Evolutionary conservation across 2,329 filamentous ascomycete species (phyloP), one percentile per base, ranked within the genome.

Genomic region (Epichloe aotearoae): DNA sequence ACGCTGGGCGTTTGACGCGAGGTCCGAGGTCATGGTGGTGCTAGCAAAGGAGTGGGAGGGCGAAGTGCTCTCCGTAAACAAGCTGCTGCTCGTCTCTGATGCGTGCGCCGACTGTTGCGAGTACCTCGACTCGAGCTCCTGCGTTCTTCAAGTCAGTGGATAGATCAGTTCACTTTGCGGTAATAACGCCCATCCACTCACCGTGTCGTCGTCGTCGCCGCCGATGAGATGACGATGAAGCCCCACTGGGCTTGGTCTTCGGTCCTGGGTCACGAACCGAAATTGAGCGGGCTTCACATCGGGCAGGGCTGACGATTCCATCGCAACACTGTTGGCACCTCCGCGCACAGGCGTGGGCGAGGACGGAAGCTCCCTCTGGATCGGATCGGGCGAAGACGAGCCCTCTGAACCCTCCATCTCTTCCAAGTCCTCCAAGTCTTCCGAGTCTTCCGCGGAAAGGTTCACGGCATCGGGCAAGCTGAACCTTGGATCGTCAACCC

Each of bases 401-500:
- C 41, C 14, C 4, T 36, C 50, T 4, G 37, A 46, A 14, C 37
- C 11, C 2, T 30, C 50, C 5, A 14, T 10, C 11, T 48, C 47
- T 19, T 46, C 47, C 12, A 47, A 33, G 33, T 30, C 1, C 8
- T 30, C 26, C 26, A 33, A 17, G 33, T 30, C 30, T 30, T 30
- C 30, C 30, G 17, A 37, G 5, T 55, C 53, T 10, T 56, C 55
- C 3, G 54, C 46, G 10, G 33, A 44, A 20, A 55, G 43, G 26
- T 49, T 45, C 26, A 54, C 47, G 1, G 54, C 50, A 39, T 55
- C 55, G 0, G 56, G 56, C 19, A 68, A 55, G 44, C 61, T 68
- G 42, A 63, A 61, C 41, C 59, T 58, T 1, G 58, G 58, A 43
- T 70, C 65, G 0, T 64, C 61, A 12, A 64, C 46, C 2, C 54